Percentiles rank a stretch among this genome's conserved stretches.
Conservation (phyloP, 768 basidiomycete species). For the Dioszegia hungarica region DNA sequence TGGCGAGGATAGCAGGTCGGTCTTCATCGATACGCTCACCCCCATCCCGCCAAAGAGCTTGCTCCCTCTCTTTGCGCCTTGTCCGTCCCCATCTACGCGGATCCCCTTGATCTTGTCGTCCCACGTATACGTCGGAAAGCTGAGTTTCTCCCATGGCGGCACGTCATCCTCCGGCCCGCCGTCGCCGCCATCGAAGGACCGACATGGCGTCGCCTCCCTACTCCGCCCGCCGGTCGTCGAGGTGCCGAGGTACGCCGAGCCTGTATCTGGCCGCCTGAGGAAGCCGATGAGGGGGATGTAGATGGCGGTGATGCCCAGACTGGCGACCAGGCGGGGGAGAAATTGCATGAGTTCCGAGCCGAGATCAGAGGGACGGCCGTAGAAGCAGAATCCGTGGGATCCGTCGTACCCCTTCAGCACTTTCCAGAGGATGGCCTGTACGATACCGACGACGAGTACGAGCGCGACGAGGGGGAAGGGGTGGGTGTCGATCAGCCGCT, state of each 20-base stretch:
- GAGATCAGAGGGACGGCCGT: constrained; percentile 1
- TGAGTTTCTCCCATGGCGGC: constrained; percentile 22
- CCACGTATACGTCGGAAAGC: constrained; percentile 14
- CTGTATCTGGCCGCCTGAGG: constrained; percentile 16
- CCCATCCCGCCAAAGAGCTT: constrained; percentile 1
- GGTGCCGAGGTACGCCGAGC: constrained; percentile 2
- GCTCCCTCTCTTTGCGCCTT: neutral
- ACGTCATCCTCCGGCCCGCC: neutral
- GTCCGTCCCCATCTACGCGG: neutral
- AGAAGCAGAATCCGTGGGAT: constrained; percentile 9
- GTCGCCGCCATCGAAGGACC: neutral
- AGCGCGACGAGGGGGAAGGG: neutral
- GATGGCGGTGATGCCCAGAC: constrained; percentile 12
- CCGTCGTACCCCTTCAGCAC: neutral
- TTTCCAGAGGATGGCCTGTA: constrained; percentile 13
- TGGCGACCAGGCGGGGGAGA: constrained; percentile 14
- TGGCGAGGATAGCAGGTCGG: neutral
- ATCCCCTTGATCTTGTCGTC: constrained; percentile 8
- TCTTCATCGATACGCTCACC: constrained; percentile 1
- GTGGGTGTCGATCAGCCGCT: constrained; percentile 8
- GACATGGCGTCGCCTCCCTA: neutral
- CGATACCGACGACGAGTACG: constrained; percentile 4
- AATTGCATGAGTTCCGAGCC: constrained; percentile 19
- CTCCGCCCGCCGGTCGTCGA: neutral
- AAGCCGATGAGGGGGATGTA: constrained; percentile 20